Percentiles rank a stretch among this genome's conserved stretches.
phyloP scores from a whole-genome alignment of 2,329 filamentous ascomycete genomes.

The Neoarthrinium moseri region DNA sequence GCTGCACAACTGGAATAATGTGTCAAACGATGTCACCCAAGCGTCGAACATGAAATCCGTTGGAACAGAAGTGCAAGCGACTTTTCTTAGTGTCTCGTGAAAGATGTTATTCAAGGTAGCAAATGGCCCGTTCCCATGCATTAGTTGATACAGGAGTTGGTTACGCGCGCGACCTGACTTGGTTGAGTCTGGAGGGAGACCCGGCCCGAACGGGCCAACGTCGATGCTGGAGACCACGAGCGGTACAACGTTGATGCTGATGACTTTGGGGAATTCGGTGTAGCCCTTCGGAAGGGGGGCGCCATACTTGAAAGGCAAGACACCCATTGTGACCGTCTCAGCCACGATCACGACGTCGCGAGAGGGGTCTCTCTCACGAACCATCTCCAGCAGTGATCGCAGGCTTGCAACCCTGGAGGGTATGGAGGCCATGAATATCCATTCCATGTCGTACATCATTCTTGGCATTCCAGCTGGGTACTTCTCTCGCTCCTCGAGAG shows the following conservation, averaged over 20 bases:
- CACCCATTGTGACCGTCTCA: conserved; percentile 27
- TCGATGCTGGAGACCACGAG: conserved; percentile 29
- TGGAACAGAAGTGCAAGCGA: conserved; percentile 12
- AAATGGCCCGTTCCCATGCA: conserved; percentile 9
- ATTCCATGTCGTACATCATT: conserved; percentile 3
- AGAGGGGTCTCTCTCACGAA: conserved; percentile 20
- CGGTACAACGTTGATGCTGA: conserved; percentile 32
- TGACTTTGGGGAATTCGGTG: conserved; percentile 19
- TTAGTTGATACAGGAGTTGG: conserved; percentile 11
- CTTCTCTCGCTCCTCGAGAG: background rate
- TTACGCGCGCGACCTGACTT: conserved; percentile 28
- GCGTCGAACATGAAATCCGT: conserved; percentile 22
- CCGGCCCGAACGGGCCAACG: conserved; percentile 27
- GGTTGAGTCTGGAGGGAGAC: conserved; percentile 27
- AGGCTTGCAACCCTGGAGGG: background rate
- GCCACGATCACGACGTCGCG: conserved; percentile 31
- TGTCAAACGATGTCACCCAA: conserved; percentile 29
- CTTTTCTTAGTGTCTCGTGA: background rate
- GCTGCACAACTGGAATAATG: conserved; percentile 32
- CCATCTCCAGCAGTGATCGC: conserved; percentile 16
- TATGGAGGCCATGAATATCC: background rate
- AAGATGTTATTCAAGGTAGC: conserved; percentile 2
- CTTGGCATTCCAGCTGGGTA: background rate
- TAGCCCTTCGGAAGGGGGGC: conserved; percentile 22
- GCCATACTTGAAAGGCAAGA: conserved; percentile 25